phyloP scores from a whole-genome alignment of 140 eudicot genomes.

The Bidens hawaiensis region DNA sequence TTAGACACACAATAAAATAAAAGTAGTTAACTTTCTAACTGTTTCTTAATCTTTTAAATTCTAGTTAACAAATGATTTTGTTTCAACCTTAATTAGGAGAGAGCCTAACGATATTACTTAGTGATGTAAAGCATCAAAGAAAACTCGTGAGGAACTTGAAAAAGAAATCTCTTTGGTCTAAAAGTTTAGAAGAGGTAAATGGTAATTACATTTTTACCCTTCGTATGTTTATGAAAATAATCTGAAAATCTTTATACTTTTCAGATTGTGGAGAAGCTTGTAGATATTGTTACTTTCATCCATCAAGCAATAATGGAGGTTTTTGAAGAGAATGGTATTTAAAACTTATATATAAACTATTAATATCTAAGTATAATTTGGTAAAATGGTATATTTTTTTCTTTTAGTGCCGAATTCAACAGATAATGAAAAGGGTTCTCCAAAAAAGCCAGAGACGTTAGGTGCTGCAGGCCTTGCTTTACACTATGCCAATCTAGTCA shows the following conservation, averaged over 20 bases:
- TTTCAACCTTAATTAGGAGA: constrained; percentile 46
- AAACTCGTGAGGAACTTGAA: constrained; percentile 69
- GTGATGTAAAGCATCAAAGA: constrained; percentile 75
- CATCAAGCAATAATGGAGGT: constrained; percentile 78
- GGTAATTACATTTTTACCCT: neutral
- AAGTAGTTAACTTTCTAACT: neutral
- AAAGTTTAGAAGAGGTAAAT: constrained; percentile 72
- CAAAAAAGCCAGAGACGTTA: constrained; percentile 50
- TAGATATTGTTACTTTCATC: constrained; percentile 76
- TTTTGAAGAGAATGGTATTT: constrained; percentile 75
- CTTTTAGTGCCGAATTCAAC: constrained; percentile 30
- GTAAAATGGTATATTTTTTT: neutral
- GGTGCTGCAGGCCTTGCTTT: constrained; percentile 93
- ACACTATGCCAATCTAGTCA: constrained; percentile 87
- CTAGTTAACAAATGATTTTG: constrained; percentile 9
- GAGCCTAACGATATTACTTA: constrained; percentile 50
- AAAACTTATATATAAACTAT: neutral
- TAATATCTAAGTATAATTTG: neutral
- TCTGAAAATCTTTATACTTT: neutral
- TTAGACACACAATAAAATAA: constrained; percentile 18
- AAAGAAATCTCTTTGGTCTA: constrained; percentile 91
- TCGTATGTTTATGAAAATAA: neutral
- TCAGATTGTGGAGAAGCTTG: constrained; percentile 89
- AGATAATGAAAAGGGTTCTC: constrained; percentile 28
- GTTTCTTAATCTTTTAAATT: neutral